These are phyloP conservation scores for Candida namnaoensis DNA, from an alignment of 805 yeast species.

Conservation along the genomic window DNA sequence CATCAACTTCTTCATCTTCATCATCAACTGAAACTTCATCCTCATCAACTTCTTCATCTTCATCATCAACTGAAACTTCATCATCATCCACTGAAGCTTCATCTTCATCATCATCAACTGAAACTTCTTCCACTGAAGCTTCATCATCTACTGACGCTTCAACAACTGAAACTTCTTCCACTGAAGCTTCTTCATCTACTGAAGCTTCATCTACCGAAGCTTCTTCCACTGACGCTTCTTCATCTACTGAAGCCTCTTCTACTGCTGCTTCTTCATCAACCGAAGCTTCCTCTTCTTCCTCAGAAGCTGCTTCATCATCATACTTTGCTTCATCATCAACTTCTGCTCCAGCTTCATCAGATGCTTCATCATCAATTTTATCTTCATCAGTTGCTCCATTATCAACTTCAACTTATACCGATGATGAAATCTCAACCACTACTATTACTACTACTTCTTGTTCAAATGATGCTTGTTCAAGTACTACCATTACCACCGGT, in stretches of 20 bases:
- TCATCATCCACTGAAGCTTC: neutral
- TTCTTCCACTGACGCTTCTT: slow-evolving; percentile 4
- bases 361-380: neutral
- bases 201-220: too few species aligned
- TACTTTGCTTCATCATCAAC: neutral
- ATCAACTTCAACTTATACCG: slow-evolving; percentile 23
- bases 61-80: slow-evolving; percentile 7
- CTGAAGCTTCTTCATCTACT: too few species aligned
- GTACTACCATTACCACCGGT: slow-evolving; percentile 8
- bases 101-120: too few species aligned
- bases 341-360: neutral
- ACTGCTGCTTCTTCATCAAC: neutral
- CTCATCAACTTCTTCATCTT: slow-evolving; percentile 19
- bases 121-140: too few species aligned
- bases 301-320: too few species aligned
- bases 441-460: slow-evolving; percentile 11
- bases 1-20: neutral
- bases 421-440: slow-evolving; percentile 6
- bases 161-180: neutral
- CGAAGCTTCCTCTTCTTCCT: too few species aligned
- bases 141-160: too few species aligned
- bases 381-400: slow-evolving; percentile 7
- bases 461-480: slow-evolving; percentile 5
- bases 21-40: slow-evolving; percentile 10
- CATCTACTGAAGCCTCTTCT: too few species aligned